These are phyloP conservation scores for Botrytis squamosa DNA, from an alignment of 2,329 filamentous ascomycete species.

Conservation along the genomic window DNA sequence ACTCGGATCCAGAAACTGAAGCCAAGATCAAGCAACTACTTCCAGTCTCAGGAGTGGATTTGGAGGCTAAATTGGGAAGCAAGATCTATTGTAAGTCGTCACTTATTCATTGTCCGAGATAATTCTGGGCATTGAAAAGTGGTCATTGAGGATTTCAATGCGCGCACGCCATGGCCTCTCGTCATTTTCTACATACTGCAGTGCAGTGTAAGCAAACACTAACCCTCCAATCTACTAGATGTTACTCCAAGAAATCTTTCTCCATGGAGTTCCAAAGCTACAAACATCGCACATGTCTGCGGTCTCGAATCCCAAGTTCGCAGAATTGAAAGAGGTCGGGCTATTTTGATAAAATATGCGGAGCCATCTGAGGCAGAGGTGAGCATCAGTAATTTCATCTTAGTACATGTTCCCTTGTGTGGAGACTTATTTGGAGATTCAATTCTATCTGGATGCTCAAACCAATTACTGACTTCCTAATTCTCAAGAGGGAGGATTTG, in stretches of 20 bases:
- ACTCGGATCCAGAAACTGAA: slow-evolving; percentile 28
- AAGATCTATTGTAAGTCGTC: slow-evolving; percentile 14
- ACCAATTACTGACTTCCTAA: neutral
- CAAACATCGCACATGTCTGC: slow-evolving; percentile 89
- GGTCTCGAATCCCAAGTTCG: slow-evolving; percentile 68
- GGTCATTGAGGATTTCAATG: neutral
- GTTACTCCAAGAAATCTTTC: slow-evolving; percentile 84
- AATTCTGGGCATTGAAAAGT: neutral
- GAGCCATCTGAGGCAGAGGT: slow-evolving; percentile 42
- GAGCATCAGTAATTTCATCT: neutral
- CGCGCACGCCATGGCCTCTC: neutral
- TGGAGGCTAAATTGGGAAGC: slow-evolving; percentile 24
- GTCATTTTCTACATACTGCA: neutral
- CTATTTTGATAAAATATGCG: slow-evolving; percentile 67
- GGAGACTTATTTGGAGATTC: neutral
- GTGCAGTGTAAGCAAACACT: neutral
- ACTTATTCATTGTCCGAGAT: neutral
- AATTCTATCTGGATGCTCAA: neutral
- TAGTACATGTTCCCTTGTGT: neutral
- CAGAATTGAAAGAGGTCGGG: slow-evolving; percentile 83
- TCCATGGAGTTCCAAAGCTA: slow-evolving; percentile 96
- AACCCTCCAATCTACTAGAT: slow-evolving; percentile 46
- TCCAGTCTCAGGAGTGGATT: slow-evolving; percentile 25
- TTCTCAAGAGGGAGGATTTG: slow-evolving; percentile 45
- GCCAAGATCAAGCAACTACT: slow-evolving; percentile 34